Conservation (phyloP, 345 rosid species). For the Viola odorata region DNA sequence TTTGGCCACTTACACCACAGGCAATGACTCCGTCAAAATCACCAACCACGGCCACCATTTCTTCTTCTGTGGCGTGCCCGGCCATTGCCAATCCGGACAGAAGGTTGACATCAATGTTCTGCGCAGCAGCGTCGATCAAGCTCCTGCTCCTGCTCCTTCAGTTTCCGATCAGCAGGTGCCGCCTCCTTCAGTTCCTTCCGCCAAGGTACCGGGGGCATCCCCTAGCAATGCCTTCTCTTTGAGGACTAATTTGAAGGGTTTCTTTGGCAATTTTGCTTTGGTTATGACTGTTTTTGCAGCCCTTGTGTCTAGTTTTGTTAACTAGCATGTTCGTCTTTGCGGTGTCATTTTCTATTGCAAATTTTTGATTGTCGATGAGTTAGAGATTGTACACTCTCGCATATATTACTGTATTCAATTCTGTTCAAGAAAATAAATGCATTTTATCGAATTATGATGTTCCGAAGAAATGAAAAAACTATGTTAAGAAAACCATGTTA, state of each 20-base stretch:
- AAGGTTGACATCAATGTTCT: slow-evolving; percentile 82
- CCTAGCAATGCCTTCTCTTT: slow-evolving; percentile 31
- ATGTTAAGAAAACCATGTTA: too few species aligned
- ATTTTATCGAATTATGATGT: too few species aligned
- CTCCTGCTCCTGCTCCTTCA: slow-evolving; percentile 39
- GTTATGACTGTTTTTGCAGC: slow-evolving; percentile 17
- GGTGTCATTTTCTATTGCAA: background rate
- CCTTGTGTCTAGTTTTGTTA: slow-evolving; percentile 16
- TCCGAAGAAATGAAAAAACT: too few species aligned
- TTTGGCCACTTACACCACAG: slow-evolving; percentile 71
- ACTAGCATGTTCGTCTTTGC: background rate
- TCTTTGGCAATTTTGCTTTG: slow-evolving; percentile 13
- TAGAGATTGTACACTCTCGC: too few species aligned
- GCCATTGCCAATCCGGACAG: slow-evolving; percentile 87
- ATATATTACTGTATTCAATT: too few species aligned
- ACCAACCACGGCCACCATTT: slow-evolving; percentile 73
- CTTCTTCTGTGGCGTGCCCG: slow-evolving; percentile 86
- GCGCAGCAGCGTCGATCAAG: slow-evolving; percentile 8
- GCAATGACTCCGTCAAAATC: slow-evolving; percentile 78
- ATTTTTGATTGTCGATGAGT: background rate
- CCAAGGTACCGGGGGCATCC: slow-evolving; percentile 43
- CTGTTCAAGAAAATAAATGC: too few species aligned
- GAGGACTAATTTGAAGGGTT: slow-evolving; percentile 7
- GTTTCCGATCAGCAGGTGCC: background rate
- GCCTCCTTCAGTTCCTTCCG: slow-evolving; percentile 41